Base-by-base conservation (phyloP, 2,329 filamentous ascomycete genomes). In the Amphichorda felina region DNA sequence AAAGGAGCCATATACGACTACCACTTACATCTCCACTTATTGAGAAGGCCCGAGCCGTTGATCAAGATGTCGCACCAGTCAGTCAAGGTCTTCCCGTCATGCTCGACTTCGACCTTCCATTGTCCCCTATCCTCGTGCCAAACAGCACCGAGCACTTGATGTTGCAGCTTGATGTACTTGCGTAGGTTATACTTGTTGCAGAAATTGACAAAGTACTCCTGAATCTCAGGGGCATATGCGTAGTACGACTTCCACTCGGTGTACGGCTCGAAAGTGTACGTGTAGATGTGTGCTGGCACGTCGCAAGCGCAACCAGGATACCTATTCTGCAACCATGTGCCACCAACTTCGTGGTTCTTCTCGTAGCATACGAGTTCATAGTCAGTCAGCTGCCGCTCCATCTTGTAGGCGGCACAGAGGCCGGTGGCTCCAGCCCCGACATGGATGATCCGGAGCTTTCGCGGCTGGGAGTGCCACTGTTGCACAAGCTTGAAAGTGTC, bases 191-290 rank as follows among this genome's bases (percentile, higher is more conserved):
- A 64, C n/a, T 70, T 66, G n/a, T 65, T 55, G 39, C 61, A 66
- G 21, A 70, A 51, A 5, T 46, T 44, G 35, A 60, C 54, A 18
- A 78, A 59, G 40, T 79, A 79, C 3, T 55, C 53, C 29, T 64
- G 59, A 28, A 79, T 79, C 45, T 79, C 74, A 1, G 56, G 54
- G 1, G 68, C 67, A 0, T 62, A 54, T 0, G 70, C 60, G 46
- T 72, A 78, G 47, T 77, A 73, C 36, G 66, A 64, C 15, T 62
- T 61, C 74, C 75, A 79, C 30, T 65, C 61, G 7, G 64, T 65
- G 47, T 77, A 79, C 2, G 67, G 68, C 38, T 67, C 63, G 65
- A 70, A 78, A 3, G 70, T 70, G 46, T 75, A 77, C 45, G 75
- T 72, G 46, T 79, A 79, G 49, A 70, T 74, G 53, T 78, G 74